Conservation (phyloP, 345 rosid species). For the Bretschneidera sinensis region DNA sequence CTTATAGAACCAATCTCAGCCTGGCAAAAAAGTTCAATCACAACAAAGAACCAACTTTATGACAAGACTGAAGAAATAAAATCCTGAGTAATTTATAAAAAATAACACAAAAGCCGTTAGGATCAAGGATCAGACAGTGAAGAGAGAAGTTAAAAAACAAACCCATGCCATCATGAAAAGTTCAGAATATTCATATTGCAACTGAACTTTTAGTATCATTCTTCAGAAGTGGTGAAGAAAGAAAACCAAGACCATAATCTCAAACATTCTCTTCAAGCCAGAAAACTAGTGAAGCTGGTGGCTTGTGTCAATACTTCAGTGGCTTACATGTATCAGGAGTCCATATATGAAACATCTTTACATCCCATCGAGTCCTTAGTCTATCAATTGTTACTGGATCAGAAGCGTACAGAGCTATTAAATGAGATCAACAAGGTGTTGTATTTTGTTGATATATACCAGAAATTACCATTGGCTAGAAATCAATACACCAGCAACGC, state of each 20-base stretch:
- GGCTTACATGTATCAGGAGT: not conserved
- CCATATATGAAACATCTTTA: not conserved
- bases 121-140: not conserved
- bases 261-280: not conserved
- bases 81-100: not conserved
- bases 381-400: no score
- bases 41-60: not conserved
- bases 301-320: not conserved
- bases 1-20: constrained; percentile 96
- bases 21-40: constrained; percentile 31
- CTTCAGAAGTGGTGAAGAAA: not conserved
- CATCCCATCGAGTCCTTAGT: no score
- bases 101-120: not conserved
- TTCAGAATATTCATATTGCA: not conserved
- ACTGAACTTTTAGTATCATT: not conserved
- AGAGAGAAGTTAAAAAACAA: not conserved
- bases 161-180: not conserved
- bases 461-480: no score
- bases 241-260: not conserved
- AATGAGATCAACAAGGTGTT: no score
- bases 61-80: not conserved
- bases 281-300: not conserved
- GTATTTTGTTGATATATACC: no score
- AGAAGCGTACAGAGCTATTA: no score
- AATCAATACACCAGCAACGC: not conserved